Evolutionary conservation across 352 stramenopile species (phyloP), one percentile per base, ranked within the genome.

Genomic region (Phytophthora quininea): DNA sequence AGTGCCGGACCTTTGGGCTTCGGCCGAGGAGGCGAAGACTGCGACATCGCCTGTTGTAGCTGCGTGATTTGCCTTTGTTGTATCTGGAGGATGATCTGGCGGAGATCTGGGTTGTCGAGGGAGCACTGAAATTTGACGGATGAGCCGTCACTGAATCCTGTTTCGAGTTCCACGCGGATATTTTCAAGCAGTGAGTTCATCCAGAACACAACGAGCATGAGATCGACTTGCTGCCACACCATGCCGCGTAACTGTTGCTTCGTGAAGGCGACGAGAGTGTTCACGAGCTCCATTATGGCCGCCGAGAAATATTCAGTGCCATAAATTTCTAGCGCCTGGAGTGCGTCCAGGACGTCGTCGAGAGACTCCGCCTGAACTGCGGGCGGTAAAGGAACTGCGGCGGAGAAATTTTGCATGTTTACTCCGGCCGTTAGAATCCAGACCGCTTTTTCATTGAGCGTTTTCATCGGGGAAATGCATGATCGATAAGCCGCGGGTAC

Each of bases 341-440:
- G 11, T 19, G 59, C 43, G 3, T 59, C 59, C 3, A 56, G 30
- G 15, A n/a, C 6, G 35, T 40, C 35, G 35, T 40, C 35, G 10
- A 40, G 6, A 11, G 35, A 24, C 19, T 40, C 10, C 10, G 35
- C 6, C 35, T 40, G 35, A 11, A 11, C 10, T 40, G 35, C 35
- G 6, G 35, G 35, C 10, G 35, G 35, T 40, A 40, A 40, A 11
- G 35, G 35, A 40, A 40, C 35, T 40, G 35, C 35, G 6, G 35
- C 14, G 35, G 35, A 40, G 35, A 40, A 40, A 11, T 61, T 67
- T 35, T 50, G 30, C 40, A 67, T 61, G 48, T 61, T 48, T 11
- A 40, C 35, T 40, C 35, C 35, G 10, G 6, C 35, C 35, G 35
- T 40, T 40, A 40, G 10, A 40, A 35, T 47, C 51, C 51, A 67